A percentile compares a stretch with the other conserved stretches of the same genome.
Conservation (phyloP, 495 filamentous ascomycete genomes). For the Penicillium fimorum region DNA sequence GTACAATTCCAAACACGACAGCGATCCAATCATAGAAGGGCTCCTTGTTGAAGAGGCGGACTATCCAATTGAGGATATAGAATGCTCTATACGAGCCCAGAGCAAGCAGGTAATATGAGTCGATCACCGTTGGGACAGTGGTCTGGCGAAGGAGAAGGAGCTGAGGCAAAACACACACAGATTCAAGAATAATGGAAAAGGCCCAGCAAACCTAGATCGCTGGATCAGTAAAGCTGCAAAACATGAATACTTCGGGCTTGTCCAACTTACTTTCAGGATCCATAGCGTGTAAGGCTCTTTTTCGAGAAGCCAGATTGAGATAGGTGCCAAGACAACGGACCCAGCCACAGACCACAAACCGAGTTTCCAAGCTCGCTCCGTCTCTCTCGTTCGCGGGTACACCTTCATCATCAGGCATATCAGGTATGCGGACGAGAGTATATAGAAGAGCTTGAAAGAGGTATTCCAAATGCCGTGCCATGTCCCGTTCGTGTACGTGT, state of each 20-base stretch:
- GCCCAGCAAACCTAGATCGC: conserved; percentile 65
- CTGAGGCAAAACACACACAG: conserved; percentile 86
- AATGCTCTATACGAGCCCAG: conserved; percentile 87
- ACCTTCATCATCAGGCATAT: conserved; percentile 82
- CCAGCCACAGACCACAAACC: conserved; percentile 61
- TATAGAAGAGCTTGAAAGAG: conserved; percentile 86
- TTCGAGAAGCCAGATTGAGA: conserved; percentile 64
- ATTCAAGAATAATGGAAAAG: conserved; percentile 89
- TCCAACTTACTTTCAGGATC: conserved; percentile 56
- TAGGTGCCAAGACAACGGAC: conserved; percentile 59
- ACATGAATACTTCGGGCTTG: neutral
- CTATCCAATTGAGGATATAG: conserved; percentile 92
- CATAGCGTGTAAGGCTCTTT: conserved; percentile 30
- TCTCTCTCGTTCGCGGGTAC: conserved; percentile 83
- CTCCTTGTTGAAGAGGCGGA: conserved; percentile 58
- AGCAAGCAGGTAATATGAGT: conserved; percentile 87
- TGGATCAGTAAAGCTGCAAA: conserved; percentile 9
- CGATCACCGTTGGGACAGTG: conserved; percentile 91
- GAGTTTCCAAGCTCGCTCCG: conserved; percentile 88
- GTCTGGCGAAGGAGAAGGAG: conserved; percentile 90
- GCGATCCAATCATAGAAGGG: conserved; percentile 66
- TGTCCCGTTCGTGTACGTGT: conserved; percentile 17
- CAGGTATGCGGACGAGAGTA: conserved; percentile 80
- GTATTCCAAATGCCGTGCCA: conserved; percentile 40
- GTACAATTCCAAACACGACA: conserved; percentile 81